Conservation (phyloP, 192 early-diverging fungal genomes). For the Dissophora globulifera region DNA sequence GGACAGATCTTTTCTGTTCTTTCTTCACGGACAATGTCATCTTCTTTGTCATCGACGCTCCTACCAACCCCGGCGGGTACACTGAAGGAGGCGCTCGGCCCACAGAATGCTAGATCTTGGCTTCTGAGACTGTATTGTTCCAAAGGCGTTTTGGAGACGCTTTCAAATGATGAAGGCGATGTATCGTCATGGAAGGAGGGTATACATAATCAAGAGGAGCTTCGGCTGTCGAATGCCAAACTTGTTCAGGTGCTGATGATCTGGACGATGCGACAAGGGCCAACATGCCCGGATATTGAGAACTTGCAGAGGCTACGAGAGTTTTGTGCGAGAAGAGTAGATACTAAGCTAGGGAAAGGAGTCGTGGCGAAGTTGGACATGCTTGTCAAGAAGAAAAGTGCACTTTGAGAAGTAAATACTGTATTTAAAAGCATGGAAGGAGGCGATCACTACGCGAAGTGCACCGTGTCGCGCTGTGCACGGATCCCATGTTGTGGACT, state of each 20-base stretch:
- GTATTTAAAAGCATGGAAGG: too few relatives aligned
- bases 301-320: slow-evolving; percentile 15
- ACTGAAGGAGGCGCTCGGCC: slow-evolving; percentile 1
- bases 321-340: slow-evolving; percentile 33
- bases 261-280: slow-evolving; percentile 36
- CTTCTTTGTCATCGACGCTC: background rate
- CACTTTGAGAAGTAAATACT: background rate
- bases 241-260: slow-evolving; percentile 37
- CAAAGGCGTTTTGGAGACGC: background rate
- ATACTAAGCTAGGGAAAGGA: slow-evolving; percentile 16
- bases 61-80: too few relatives aligned
- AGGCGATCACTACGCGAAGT: too few relatives aligned
- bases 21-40: background rate
- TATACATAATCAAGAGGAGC: background rate
- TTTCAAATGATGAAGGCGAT: too few relatives aligned
- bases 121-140: slow-evolving; percentile 23
- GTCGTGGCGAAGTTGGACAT: slow-evolving; percentile 37
- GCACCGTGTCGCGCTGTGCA: too few relatives aligned
- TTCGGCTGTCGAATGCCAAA: slow-evolving; percentile 14
- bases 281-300: slow-evolving; percentile 22
- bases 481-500: too few relatives aligned
- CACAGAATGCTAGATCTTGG: background rate
- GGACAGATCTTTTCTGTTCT: background rate
- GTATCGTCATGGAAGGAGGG: background rate
- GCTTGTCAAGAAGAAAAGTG: slow-evolving; percentile 26